Base-by-base conservation (phyloP, 495 filamentous ascomycete genomes). In the Aspergillus indologenus region DNA sequence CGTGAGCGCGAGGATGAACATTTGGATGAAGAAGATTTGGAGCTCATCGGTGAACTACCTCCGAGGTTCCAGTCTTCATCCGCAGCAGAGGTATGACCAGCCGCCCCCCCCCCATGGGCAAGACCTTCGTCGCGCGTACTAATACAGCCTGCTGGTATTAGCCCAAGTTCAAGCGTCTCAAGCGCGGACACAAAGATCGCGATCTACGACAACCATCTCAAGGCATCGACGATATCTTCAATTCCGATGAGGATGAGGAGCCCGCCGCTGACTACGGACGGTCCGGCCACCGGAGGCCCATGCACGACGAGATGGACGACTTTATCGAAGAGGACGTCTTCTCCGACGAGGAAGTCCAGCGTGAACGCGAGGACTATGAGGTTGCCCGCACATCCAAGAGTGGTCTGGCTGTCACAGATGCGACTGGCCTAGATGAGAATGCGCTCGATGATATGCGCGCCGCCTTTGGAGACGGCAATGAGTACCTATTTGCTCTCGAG, bases 241-340 rank as follows among this genome's bases (percentile, higher is more conserved):
- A 79, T 53, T 92, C 90, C 3, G 94, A 98, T 57, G 94, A 98
- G 42, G 94, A 98, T 54, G 93, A 96, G 31, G 85, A 85, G 64
- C 55, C 61, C 7, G 75, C 75, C 5, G 69, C 66, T 24, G 83
- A 81, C 48, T 89, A 91, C 20, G 81, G 83, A 29, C 69, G 80
- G 6, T 78, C 83, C 52, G 69, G 76, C 44, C 72, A 72, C 54
- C 76, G 75, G 68, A 78, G 76, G 70, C 73, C 76, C n/a, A 72
- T 83, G 48, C 83, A 82, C 22, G 90, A 96, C 68, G 94, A 98
- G 67, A 92, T 98, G 66, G 94, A 89, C 53, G 94, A 92, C 68
- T 98, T 98, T 75, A 98, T 98, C 66, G 93, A 97, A 65, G 90
- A 96, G 60, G 94, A 97, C 63, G 92, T 89, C 54, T 88, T 92